These are phyloP conservation scores for Ascochyta lentis DNA, from an alignment of 2,329 filamentous ascomycete species.

Conservation along the genomic window DNA sequence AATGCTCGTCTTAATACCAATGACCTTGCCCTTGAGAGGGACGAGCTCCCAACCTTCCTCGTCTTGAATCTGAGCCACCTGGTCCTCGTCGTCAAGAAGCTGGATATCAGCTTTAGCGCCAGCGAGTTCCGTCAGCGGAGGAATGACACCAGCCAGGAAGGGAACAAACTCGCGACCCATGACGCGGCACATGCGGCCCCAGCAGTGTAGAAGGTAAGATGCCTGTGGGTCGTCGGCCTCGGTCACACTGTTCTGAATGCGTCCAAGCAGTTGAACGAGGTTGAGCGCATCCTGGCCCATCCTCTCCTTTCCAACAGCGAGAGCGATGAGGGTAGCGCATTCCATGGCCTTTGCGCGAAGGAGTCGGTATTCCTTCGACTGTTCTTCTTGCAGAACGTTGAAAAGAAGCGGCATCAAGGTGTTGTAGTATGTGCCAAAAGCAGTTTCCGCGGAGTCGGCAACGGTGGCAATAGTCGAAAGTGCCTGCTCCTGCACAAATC, in stretches of 20 bases:
- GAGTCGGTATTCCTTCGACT: slow-evolving; percentile 89
- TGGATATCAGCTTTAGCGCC: slow-evolving; percentile 97
- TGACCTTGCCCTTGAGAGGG: slow-evolving; percentile 95
- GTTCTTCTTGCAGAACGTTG: slow-evolving; percentile 85
- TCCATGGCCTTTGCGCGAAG: slow-evolving; percentile 98
- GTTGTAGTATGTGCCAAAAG: slow-evolving; percentile 94
- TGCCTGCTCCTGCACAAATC: slow-evolving; percentile 97
- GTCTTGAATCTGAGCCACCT: slow-evolving; percentile 88
- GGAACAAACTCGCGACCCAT: slow-evolving; percentile 89
- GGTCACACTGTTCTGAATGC: slow-evolving; percentile 79
- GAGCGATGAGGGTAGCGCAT: slow-evolving; percentile 92
- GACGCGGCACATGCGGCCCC: slow-evolving; percentile 98
- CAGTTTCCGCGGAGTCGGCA: slow-evolving; percentile 95
- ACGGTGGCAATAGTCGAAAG: slow-evolving; percentile 98
- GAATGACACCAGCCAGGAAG: slow-evolving; percentile 92
- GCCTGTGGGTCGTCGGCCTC: slow-evolving; percentile 95
- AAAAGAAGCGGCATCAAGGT: slow-evolving; percentile 95
- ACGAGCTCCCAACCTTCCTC: slow-evolving; percentile 98
- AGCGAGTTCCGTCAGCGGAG: slow-evolving; percentile 86
- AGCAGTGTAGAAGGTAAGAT: slow-evolving; percentile 97
- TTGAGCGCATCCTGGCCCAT: slow-evolving; percentile 87
- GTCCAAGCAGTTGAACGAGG: slow-evolving; percentile 84
- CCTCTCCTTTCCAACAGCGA: slow-evolving; percentile 92
- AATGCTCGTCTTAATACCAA: slow-evolving; percentile 95
- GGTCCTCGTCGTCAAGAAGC: slow-evolving; percentile 91